Conservation (phyloP, 148 eudicot genomes). For the Limonium bicolor region DNA sequence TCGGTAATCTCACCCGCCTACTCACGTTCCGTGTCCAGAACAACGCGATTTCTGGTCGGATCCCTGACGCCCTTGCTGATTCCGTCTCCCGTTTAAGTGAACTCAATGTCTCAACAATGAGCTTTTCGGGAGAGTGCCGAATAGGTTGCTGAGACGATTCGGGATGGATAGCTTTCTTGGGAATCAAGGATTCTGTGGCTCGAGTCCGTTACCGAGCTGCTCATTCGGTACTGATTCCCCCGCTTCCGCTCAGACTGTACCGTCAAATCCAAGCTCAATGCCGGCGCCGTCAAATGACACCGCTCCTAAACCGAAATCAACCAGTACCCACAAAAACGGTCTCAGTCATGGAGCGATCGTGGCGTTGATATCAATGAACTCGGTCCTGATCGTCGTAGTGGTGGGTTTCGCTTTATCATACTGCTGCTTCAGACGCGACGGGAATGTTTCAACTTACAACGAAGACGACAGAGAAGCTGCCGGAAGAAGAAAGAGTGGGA, state of each 20-base stretch:
- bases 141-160: slow-evolving; percentile 28
- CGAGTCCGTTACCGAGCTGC: slow-evolving; percentile 47
- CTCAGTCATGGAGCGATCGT: slow-evolving; percentile 36
- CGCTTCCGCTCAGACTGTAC: slow-evolving; percentile 26
- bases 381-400: slow-evolving; percentile 33
- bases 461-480: slow-evolving; percentile 5
- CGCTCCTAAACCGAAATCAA: too few relatives aligned
- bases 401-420: slow-evolving; percentile 15
- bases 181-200: slow-evolving; percentile 55
- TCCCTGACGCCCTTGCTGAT: slow-evolving; percentile 46
- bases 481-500: slow-evolving; percentile 27
- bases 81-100: slow-evolving; percentile 7
- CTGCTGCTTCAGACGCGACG: slow-evolving; percentile 10
- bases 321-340: too few relatives aligned
- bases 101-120: slow-evolving; percentile 59
- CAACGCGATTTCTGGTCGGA: slow-evolving; percentile 38
- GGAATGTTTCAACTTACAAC: slow-evolving; percentile 4
- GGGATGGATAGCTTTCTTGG: slow-evolving; percentile 44
- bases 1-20: slow-evolving; percentile 40
- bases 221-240: slow-evolving; percentile 37
- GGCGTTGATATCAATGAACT: slow-evolving; percentile 47
- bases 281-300: too few relatives aligned
- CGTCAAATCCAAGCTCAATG: slow-evolving; percentile 38
- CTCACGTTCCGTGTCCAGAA: slow-evolving; percentile 38
- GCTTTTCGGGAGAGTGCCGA: slow-evolving; percentile 62